A percentile compares a stretch with the other conserved stretches of the same genome.
Conservation (phyloP, 768 basidiomycete genomes). For the Gelatoporia subvermispora region DNA sequence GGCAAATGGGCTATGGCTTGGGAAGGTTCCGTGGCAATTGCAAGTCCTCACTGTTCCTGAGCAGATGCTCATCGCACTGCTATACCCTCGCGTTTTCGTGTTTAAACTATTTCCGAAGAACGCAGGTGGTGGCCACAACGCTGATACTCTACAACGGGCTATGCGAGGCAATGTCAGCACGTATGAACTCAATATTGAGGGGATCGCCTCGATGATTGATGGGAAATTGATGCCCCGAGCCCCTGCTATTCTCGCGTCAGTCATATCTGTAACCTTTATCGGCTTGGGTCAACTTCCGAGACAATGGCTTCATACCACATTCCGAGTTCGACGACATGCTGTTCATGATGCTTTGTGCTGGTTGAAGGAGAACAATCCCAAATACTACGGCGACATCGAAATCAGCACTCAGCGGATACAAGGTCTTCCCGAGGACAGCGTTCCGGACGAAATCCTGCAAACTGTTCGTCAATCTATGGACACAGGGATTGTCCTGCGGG, state of each 20-base stretch:
- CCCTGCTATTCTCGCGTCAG: conserved; percentile 21
- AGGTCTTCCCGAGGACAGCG: conserved; percentile 27
- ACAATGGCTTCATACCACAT: conserved; percentile 22
- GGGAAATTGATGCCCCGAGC: conserved; percentile 31
- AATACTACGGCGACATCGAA: conserved; percentile 26
- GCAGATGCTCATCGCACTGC: conserved; percentile 28
- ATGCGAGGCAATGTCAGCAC: conserved; percentile 33
- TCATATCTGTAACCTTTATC: conserved; percentile 33
- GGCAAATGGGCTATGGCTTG: conserved; percentile 37
- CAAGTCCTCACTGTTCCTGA: conserved; percentile 30
- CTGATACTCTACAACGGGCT: conserved; percentile 8
- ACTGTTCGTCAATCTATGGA: conserved; percentile 17
- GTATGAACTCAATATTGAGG: conserved; percentile 23
- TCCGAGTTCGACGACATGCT: conserved; percentile 26
- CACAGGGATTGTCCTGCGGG: conserved; percentile 11
- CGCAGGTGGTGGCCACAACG: not conserved
- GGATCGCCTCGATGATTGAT: conserved; percentile 27
- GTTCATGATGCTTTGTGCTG: conserved; percentile 30
- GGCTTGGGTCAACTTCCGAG: conserved; percentile 25
- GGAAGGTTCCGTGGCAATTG: conserved; percentile 26
- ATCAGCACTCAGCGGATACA: conserved; percentile 17
- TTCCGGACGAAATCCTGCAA: conserved; percentile 26
- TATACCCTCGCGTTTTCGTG: conserved; percentile 29
- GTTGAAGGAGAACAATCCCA: conserved; percentile 31
- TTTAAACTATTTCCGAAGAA: conserved; percentile 32